Percentiles rank a stretch among this genome's conserved stretches.
Conservation (phyloP, 2,329 filamentous ascomycete species). For the Bipolaris zeicola region DNA sequence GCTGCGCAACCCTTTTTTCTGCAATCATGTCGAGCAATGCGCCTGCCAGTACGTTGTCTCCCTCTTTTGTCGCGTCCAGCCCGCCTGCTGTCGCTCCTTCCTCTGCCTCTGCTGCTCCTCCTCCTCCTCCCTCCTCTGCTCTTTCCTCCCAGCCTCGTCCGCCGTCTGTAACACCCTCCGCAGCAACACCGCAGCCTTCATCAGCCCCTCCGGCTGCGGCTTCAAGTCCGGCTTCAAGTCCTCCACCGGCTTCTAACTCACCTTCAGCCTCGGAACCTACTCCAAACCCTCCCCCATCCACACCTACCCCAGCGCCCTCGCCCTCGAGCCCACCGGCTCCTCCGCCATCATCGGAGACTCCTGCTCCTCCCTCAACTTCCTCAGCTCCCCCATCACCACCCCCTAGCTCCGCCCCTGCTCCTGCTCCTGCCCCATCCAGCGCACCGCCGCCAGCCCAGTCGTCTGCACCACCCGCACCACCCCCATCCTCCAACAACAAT, state of each 20-base stretch:
- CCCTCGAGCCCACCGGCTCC: constrained; percentile 19
- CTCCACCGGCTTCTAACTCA: constrained; percentile 21
- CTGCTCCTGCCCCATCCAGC: constrained; percentile 18
- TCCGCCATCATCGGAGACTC: constrained; percentile 17
- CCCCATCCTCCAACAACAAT: neutral
- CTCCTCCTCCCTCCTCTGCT: constrained; percentile 12
- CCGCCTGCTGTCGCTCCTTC: constrained; percentile 7
- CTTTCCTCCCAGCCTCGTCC: constrained; percentile 17
- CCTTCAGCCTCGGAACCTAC: constrained; percentile 21
- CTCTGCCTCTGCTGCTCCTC: constrained; percentile 21
- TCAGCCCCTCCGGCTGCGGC: constrained; percentile 23
- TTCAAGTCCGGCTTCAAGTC: constrained; percentile 14
- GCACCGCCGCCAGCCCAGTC: constrained; percentile 15
- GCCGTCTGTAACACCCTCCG: constrained; percentile 29
- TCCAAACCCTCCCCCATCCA: constrained; percentile 13
- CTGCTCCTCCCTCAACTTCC: constrained; percentile 24
- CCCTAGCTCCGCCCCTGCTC: constrained; percentile 13
- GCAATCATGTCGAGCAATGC: constrained; percentile 37
- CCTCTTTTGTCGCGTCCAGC: constrained; percentile 22
- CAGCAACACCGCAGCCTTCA: constrained; percentile 31
- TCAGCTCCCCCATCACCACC: constrained; percentile 8
- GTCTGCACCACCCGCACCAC: constrained; percentile 10
- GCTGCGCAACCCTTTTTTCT: constrained; percentile 13
- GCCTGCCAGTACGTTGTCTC: constrained; percentile 44
- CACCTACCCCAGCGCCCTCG: constrained; percentile 12